Evolutionary conservation across 192 early-diverging fungal genomes (phyloP), one percentile per base, ranked within the genome.

Genomic region (Nowakowskiella sp.): DNA sequence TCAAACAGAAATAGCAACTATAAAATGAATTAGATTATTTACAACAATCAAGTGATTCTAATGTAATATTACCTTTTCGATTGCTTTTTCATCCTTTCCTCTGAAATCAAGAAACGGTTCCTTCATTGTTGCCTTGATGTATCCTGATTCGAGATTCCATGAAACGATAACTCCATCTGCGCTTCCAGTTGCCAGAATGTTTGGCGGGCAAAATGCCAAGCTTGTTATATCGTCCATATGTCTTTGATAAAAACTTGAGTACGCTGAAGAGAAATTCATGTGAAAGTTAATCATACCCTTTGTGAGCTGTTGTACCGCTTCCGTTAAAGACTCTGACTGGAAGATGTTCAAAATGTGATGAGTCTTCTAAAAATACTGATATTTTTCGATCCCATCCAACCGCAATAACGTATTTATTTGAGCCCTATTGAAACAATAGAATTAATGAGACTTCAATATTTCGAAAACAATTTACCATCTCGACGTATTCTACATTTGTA

Each of bases 331-430:
- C 61, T n/a, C 74, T 49, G 4, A 66, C 66, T 3, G 80, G 80
- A n/a, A 44, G 31, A 4, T 58, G 54, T 39, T 82, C 80, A 53
- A 78, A 74, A 53, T 72, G 60, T 31, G 52, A 56, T 9, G 70
- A 53, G 51, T 81, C 78, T 48, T 82, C 80, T 16, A 82, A 52
- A 50, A 73, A 82, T 9, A 82, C 74, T 2, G 65, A 45, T 3
- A 82, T 68, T 45, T 73, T 72, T 9, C 70, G 43, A 46, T 82
- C 80, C 80, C 80, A 82, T 2, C 80, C 80, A n/a, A 72, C 73
- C 1, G 62, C 57, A 32, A 82, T 57, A 36, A 82, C 74, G 62
- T 77, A 82, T 23, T 64, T 58, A 50, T 77, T 81, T 13, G 67
- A 52, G n/a, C 78, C 69, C 67, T 71, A 30, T 29, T 34, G 3